Conservation (phyloP, 352 stramenopile genomes). For the Pythium aristosporum region DNA sequence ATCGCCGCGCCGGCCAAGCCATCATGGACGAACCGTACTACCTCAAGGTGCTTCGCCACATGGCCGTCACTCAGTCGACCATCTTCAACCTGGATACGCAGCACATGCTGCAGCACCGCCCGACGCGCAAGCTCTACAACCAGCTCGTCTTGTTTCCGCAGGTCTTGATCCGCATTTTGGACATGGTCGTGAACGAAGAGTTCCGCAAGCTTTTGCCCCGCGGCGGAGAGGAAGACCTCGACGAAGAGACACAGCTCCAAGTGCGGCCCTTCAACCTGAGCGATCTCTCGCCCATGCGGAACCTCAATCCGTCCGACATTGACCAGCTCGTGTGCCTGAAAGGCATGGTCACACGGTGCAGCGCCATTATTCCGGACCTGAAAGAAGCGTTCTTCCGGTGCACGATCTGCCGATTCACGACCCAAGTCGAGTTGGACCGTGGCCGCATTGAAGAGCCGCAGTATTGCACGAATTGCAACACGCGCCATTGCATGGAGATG, state of each 20-base stretch:
- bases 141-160: constrained; percentile 96
- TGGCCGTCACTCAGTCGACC: constrained; percentile 79
- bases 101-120: constrained; percentile 82
- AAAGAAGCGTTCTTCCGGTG: constrained; percentile 98
- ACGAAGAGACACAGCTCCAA: constrained; percentile 84
- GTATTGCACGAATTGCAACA: constrained; percentile 86
- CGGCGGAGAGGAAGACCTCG: constrained; percentile 27
- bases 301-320: constrained; percentile 97
- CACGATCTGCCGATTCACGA: constrained; percentile 89
- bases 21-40: constrained; percentile 69
- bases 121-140: constrained; percentile 92
- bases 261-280: constrained; percentile 97
- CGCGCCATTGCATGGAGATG: constrained; percentile 93
- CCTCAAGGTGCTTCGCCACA: constrained; percentile 65
- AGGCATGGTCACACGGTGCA: constrained; percentile 98
- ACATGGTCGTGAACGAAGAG: constrained; percentile 95
- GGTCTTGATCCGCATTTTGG: constrained; percentile 95
- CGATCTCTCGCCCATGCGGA: constrained; percentile 92
- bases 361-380: constrained; percentile 97
- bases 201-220: constrained; percentile 50
- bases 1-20: constrained; percentile 40
- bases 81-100: constrained; percentile 92
- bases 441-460: constrained; percentile 95
- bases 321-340: constrained; percentile 96
- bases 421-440: constrained; percentile 93